Percentiles rank a stretch among this genome's conserved stretches.
phyloP scores from a whole-genome alignment of 1,284 basidiomycete species.

The Xerocomus amazonicus region DNA sequence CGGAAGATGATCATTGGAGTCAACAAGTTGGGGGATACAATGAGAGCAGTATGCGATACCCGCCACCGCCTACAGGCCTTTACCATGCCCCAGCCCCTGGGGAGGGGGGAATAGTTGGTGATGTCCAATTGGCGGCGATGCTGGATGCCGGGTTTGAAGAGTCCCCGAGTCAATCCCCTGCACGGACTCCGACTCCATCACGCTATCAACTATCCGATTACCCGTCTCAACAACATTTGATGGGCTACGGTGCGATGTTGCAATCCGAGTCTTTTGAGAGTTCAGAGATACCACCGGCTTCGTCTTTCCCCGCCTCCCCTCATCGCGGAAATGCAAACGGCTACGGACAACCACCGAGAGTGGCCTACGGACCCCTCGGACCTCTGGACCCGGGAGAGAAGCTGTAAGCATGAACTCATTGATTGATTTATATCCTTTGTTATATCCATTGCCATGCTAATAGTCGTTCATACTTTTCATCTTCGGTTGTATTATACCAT shows the following conservation, averaged over 20 bases:
- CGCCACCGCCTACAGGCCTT: constrained; percentile 79
- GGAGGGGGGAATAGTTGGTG: constrained; percentile 60
- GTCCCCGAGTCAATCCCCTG: constrained; percentile 38
- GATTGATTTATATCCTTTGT: constrained; percentile 7
- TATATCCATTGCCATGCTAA: constrained; percentile 9
- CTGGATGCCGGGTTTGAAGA: constrained; percentile 74
- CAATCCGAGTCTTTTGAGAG: constrained; percentile 46
- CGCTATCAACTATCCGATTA: constrained; percentile 64
- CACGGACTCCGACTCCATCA: constrained; percentile 37
- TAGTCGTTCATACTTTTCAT: background rate
- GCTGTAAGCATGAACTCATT: constrained; percentile 26
- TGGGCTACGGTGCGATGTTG: constrained; percentile 55
- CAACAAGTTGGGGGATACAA: constrained; percentile 84
- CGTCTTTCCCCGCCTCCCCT: constrained; percentile 46
- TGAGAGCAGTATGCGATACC: constrained; percentile 74
- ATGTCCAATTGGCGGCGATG: constrained; percentile 82
- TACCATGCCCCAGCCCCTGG: constrained; percentile 38
- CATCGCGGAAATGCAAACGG: constrained; percentile 26
- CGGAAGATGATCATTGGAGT: constrained; percentile 94
- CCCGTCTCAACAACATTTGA: constrained; percentile 41
- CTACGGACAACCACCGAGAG: constrained; percentile 41
- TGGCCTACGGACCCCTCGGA: constrained; percentile 72
- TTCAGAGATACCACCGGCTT: constrained; percentile 37
- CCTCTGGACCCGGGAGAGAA: constrained; percentile 61
- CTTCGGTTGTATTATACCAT: constrained; percentile 19